Evolutionary conservation across 2,329 filamentous ascomycete species (phyloP), one percentile per base, ranked within the genome.

Genomic region (Basipetospora chlamydospora): DNA sequence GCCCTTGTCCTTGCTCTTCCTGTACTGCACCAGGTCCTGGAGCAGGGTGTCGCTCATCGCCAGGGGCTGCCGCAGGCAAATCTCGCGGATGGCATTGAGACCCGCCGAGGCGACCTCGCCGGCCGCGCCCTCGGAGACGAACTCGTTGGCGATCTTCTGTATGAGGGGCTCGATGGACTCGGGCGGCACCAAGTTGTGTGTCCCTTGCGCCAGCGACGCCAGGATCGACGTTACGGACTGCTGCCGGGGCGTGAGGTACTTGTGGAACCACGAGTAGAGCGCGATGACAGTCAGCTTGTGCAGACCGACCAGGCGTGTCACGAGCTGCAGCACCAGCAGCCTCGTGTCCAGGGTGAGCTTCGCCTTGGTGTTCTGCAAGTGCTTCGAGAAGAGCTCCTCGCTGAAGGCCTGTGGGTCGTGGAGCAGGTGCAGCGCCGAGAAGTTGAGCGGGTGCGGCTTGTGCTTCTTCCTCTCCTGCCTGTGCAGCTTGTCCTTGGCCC

Each of bases 1-100:
- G 41, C 88, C 87, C 64, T 96, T 98, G 53, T 98, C 90, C 54
- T 98, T 98, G 53, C 84, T 93, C 65, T 92, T 94, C 42, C 84
- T 75, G 60, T 98, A 96, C 64, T 90, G 81, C 8, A 96, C 86
- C 36, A 98, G 61, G 64, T 98, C 90, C 55, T 98, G 88, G 21
- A 98, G 62, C n/a, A 98, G 61, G 0, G 87, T 94, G 45, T 96
- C 87, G 35, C 77, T 86, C 82, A 98, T 96, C 5, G 87, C 87
- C n/a, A 96, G 64, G 2, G 90, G 88, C 51, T 98, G 90, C 44
- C 90, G 73, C 3, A 78, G 80, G 56, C 88, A 95, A 18, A 98
- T 83, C 52, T 98, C 90, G 35, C 90, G 77, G 45, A 98, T 96
- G 11, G 86, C 81, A 54, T 96, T 95, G 38, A 98, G 67, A 50